Percentiles rank a stretch among this genome's conserved stretches.
Conservation (phyloP, 495 filamentous ascomycete genomes). For the Penicillium tannophilum region DNA sequence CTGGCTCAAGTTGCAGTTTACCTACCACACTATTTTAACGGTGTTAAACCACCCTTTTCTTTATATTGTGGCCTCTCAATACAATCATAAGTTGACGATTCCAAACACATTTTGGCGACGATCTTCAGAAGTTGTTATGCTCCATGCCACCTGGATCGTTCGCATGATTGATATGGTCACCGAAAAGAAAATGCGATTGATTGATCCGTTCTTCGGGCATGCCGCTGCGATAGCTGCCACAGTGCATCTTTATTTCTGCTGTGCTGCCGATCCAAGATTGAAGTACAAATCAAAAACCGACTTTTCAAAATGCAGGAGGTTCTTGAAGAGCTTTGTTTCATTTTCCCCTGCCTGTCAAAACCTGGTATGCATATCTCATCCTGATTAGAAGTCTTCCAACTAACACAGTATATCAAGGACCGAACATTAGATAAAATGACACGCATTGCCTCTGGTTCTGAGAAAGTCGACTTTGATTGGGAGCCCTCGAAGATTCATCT, state of each 20-base stretch:
- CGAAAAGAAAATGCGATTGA: slow-evolving; percentile 45
- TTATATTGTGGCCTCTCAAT: slow-evolving; percentile 49
- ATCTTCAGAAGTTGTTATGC: slow-evolving; percentile 46
- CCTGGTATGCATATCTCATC: slow-evolving; percentile 30
- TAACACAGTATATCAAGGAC: slow-evolving; percentile 26
- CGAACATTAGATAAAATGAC: slow-evolving; percentile 45
- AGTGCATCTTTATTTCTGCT: slow-evolving; percentile 50
- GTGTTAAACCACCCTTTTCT: slow-evolving; percentile 51
- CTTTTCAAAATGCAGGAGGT: slow-evolving; percentile 47
- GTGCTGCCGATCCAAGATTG: slow-evolving; percentile 43
- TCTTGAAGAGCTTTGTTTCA: slow-evolving; percentile 42
- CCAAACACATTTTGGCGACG: slow-evolving; percentile 50
- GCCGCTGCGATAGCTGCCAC: slow-evolving; percentile 47
- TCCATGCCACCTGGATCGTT: slow-evolving; percentile 51
- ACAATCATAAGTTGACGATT: slow-evolving; percentile 48
- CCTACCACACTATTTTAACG: slow-evolving; percentile 48
- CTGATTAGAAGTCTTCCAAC: background rate
- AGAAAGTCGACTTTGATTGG: slow-evolving; percentile 47
- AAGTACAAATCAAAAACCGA: slow-evolving; percentile 50
- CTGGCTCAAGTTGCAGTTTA: slow-evolving; percentile 51
- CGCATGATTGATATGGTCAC: slow-evolving; percentile 53
- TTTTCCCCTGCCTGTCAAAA: slow-evolving; percentile 43
- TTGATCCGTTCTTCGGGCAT: slow-evolving; percentile 50
- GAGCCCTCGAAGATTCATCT: slow-evolving; percentile 49
- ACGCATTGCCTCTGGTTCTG: slow-evolving; percentile 45